Base-by-base conservation (phyloP, 495 filamentous ascomycete species). In the Pyrenula aspistea region DNA sequence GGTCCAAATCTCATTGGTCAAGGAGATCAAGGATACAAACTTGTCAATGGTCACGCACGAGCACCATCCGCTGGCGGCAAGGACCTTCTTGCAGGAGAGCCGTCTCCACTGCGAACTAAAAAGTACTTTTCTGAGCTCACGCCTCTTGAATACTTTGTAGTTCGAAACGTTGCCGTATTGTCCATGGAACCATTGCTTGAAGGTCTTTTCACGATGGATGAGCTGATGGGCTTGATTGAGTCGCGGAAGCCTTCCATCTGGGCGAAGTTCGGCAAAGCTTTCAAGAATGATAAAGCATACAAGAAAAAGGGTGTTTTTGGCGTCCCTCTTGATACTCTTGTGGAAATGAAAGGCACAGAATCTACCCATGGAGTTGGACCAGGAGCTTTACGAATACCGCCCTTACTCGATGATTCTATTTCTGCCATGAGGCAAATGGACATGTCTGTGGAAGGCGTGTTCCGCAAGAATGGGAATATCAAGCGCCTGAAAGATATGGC, bases 381-480 rank as follows among this genome's bases (percentile, higher is more conserved):
- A 19, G 91, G 91, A 36, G 83, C 87, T 53, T 75, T 99, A 24
- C 84, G 87, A 56, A 87, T 97, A 47, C 93, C 93, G 12, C 84
- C 87, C 1, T 76, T 99, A 56, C 79, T 99, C 36, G 91, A 97
- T 65, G 94, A 97, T 63, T 82, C 91, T 23, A 82, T 97, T 12
- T 87, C 87, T 2, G 88, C 91, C 24, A 93, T 99, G 88, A 83
- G 89, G 60, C 92, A 89, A 65, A 99, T 97, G 91, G 93, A 99
- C 70, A 95, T 99, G 78, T 95, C 90, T 19, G 89, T 97, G 8
- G 93, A 99, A 66, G 94, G 94, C 64, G 92, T 99, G 51, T 99
- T 99, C 80, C 86, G 93, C 55, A 99, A 99, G 77, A 99, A 96
- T 64, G 93, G 93, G 57, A 97, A 96, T 65, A 96, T 99, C 67